phyloP scores from a whole-genome alignment of 116 monocot genomes.

The Dioscorea cayenensis region DNA sequence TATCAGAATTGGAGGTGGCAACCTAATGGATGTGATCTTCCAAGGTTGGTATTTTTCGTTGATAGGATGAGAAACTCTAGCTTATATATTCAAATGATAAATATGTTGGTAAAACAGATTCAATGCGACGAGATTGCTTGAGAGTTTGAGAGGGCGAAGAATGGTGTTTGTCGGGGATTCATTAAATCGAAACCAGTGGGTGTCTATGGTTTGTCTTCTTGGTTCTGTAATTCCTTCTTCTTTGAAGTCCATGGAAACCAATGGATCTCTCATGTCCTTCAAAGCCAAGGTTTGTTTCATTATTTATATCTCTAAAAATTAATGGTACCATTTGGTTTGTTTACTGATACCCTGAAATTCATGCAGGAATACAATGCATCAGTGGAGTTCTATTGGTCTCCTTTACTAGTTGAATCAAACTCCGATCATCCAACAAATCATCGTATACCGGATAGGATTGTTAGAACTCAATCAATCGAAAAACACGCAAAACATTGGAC shows the following conservation, averaged over 20 bases:
- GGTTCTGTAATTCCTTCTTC: constrained; percentile 29
- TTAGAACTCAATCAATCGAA: constrained; percentile 52
- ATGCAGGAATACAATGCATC: constrained; percentile 74
- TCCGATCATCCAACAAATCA: constrained; percentile 85
- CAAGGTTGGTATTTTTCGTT: constrained; percentile 31
- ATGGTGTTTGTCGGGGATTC: constrained; percentile 89
- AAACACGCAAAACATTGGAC: constrained; percentile 80
- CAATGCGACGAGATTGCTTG: constrained; percentile 58
- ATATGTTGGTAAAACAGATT: constrained; percentile 35
- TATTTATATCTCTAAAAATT: neutral
- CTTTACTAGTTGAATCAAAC: constrained; percentile 85
- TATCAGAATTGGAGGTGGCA: constrained; percentile 92
- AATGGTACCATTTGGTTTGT: neutral
- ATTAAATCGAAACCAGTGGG: constrained; percentile 88
- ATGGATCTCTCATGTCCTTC: constrained; percentile 69
- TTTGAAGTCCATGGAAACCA: constrained; percentile 40
- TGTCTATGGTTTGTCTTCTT: constrained; percentile 87
- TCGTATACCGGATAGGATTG: constrained; percentile 55
- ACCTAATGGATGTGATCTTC: constrained; percentile 68
- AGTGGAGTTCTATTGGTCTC: constrained; percentile 86
- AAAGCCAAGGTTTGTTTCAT: constrained; percentile 43
- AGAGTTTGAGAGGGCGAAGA: constrained; percentile 64
- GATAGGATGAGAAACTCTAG: neutral
- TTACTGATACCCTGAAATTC: neutral
- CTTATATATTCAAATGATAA: no score